phyloP scores from a whole-genome alignment of 1,284 basidiomycete genomes.

The Pseudozyma flocculosa region DNA sequence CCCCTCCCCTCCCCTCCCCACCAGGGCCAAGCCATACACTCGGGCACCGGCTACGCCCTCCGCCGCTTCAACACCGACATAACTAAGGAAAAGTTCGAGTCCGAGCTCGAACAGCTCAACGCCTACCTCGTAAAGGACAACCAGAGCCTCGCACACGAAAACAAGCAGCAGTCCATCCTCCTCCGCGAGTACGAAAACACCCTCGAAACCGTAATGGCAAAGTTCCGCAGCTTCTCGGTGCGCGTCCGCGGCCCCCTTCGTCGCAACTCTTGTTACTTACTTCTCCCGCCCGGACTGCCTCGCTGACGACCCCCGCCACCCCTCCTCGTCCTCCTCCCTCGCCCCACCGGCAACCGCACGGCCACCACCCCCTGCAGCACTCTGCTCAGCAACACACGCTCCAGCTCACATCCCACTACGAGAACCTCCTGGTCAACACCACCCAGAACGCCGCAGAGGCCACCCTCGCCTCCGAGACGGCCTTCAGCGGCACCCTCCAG shows the following conservation, averaged over 20 bases:
- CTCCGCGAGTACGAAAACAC: conserved; percentile 93
- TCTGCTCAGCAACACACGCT: conserved; percentile 90
- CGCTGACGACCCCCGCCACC: no score
- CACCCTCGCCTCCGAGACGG: conserved; percentile 33
- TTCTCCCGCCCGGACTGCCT: no score
- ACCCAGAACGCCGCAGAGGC: conserved; percentile 38
- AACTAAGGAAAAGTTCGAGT: conserved; percentile 88
- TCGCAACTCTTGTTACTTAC: no score
- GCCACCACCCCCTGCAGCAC: conserved; percentile 65
- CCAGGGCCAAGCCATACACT: conserved; percentile 69
- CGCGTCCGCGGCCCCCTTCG: conserved; percentile 59
- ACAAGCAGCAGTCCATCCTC: conserved; percentile 82
- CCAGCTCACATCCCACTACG: conserved; percentile 86
- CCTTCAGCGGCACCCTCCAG: conserved; percentile 34
- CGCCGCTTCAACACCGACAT: conserved; percentile 92
- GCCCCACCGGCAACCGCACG: background rate
- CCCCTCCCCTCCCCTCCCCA: background rate
- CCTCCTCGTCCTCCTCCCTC: background rate
- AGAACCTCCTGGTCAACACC: conserved; percentile 67
- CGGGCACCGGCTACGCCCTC: conserved; percentile 76
- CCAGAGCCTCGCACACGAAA: conserved; percentile 85
- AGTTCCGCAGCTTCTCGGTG: conserved; percentile 89
- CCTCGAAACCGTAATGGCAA: conserved; percentile 92
- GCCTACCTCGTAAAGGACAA: conserved; percentile 91
- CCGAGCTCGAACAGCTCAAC: conserved; percentile 85